A percentile compares a stretch with the other conserved stretches of the same genome.
Evolutionary conservation across 2,329 filamentous ascomycete genomes (phyloP).

Genomic region (Cladosporium velox): DNA sequence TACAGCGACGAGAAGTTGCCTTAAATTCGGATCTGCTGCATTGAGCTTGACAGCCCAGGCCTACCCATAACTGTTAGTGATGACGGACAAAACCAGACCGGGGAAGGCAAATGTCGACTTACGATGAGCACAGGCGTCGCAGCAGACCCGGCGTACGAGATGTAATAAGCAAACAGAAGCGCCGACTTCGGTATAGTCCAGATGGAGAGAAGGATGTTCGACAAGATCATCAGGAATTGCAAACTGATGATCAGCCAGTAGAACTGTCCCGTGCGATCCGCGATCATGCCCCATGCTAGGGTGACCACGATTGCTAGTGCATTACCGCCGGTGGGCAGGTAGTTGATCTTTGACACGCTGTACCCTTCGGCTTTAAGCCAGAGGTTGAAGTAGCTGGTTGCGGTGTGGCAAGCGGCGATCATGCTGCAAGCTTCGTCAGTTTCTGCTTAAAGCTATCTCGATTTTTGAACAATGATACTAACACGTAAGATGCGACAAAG

Average conservation of each 20-base stretch:
- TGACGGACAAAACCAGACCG: too few species aligned
- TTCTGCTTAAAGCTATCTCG: too few species aligned
- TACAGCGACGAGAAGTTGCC: slow-evolving; percentile 25
- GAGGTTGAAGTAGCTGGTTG: slow-evolving; percentile 26
- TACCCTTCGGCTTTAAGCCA: slow-evolving; percentile 25
- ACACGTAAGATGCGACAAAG: slow-evolving; percentile 18
- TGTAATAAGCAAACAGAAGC: not conserved
- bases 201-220: slow-evolving; percentile 7
- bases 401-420: slow-evolving; percentile 23
- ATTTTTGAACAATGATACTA: not conserved
- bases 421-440: slow-evolving; percentile 5
- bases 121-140: slow-evolving; percentile 7
- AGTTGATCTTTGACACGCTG: slow-evolving; percentile 24
- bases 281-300: slow-evolving; percentile 23
- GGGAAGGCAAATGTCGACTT: not conserved
- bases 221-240: slow-evolving; percentile 21
- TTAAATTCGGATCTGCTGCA: slow-evolving; percentile 20
- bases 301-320: slow-evolving; percentile 24
- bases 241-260: slow-evolving; percentile 22
- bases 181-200: not conserved
- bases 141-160: not conserved
- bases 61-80: not conserved
- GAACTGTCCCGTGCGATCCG: slow-evolving; percentile 21
- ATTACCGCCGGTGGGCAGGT: slow-evolving; percentile 22
- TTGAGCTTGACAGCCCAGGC: not conserved